Evolutionary conservation across 768 basidiomycete genomes (phyloP), one percentile per base, ranked within the genome.

Genomic region (Dioszegia aurantiaca): DNA sequence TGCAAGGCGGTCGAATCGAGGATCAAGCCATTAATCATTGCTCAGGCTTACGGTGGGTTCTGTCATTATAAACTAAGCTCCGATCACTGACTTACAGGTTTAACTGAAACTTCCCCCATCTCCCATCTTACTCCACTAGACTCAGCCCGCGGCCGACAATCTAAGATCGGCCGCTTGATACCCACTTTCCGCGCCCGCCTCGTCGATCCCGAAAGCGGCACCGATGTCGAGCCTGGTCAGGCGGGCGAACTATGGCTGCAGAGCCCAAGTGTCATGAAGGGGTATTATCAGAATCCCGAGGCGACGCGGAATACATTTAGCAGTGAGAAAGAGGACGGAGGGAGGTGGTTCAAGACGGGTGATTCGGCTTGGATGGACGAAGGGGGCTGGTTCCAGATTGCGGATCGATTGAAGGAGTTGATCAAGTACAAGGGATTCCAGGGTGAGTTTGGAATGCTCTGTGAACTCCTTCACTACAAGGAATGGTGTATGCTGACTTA

Each of bases 231-330:
- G 16, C 68, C 78, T 12, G 84, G 85, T 24, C 79, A 85, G 55
- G 79, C 83, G 0, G 89, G 90, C n/a, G 90, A 93, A 74, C 73
- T 93, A n/a, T 91, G 89, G 88, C 55, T 91, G 3, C 81, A 84
- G 49, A 88, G 89, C 0, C 85, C 87, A 4, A 83, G 67, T 0
- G 79, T 91, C 42, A 90, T 90, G 88, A 90, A 89, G 86, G 88
- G 89, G 11, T 91, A 92, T 67, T 75, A 86, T 58, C 85, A 85
- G 64, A 89, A 91, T 60, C 78, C 80, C 2, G 77, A 78, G 28
- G 89, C 90, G 3, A 92, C 89, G 1, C 77, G 78, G 26, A 81
- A 84, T 16, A 77, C 85, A 6, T 85, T 93, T 60, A 87, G 86
- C 0, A 37, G 48, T 16, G 64, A 39, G n/a, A 5, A 40, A 9